Evolutionary conservation across 495 filamentous ascomycete genomes (phyloP).

Genomic region (Penicillium goetzii): DNA sequence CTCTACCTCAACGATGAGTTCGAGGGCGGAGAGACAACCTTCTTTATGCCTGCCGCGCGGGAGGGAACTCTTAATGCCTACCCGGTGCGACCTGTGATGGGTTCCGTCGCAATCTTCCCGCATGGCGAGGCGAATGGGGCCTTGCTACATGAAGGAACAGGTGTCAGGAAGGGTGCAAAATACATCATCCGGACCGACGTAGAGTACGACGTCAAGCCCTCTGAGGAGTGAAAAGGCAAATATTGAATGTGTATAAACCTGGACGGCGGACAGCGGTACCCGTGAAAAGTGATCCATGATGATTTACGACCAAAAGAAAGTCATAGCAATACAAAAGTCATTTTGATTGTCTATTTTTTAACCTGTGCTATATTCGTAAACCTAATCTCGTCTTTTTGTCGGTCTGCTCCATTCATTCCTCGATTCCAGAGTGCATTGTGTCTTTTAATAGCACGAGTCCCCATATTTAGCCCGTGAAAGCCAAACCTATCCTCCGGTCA

Average conservation of each 20-base stretch:
- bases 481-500: background rate
- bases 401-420: background rate
- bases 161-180: constrained; percentile 43
- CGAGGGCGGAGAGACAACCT: constrained; percentile 47
- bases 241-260: background rate
- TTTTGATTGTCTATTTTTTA: background rate
- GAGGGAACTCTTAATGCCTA: constrained; percentile 45
- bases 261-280: background rate
- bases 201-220: constrained; percentile 45
- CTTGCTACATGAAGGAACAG: constrained; percentile 44
- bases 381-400: background rate
- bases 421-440: background rate
- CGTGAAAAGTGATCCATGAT: background rate
- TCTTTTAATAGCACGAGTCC: background rate
- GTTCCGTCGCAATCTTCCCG: constrained; percentile 44
- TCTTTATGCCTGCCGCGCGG: constrained; percentile 41
- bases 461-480: background rate
- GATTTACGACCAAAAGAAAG: constrained; percentile 3
- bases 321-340: background rate
- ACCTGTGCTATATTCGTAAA: background rate
- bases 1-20: constrained; percentile 48
- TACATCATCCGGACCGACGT: constrained; percentile 48
- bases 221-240: constrained; percentile 1
- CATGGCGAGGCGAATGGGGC: constrained; percentile 46
- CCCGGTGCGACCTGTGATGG: constrained; percentile 46